These are phyloP conservation scores for Lachancea sp. DNA, from an alignment of 805 yeast species.

Conservation along the genomic window DNA sequence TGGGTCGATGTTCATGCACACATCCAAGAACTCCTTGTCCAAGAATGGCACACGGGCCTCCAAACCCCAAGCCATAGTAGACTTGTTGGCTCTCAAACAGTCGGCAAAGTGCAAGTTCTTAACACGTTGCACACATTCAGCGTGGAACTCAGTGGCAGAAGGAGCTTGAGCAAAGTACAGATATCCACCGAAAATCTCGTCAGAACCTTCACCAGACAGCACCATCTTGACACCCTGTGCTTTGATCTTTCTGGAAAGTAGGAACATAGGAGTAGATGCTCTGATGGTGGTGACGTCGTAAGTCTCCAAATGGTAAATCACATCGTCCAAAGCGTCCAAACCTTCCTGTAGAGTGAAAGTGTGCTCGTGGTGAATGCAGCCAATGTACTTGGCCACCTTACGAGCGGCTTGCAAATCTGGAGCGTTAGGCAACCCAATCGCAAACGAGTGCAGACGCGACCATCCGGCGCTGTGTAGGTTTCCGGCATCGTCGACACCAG, in stretches of 20 bases:
- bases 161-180: conserved; percentile 97
- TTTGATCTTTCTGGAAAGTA: conserved; percentile 91
- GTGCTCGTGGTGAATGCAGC: conserved; percentile 96
- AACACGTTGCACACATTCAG: conserved; percentile 91
- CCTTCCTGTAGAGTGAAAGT: conserved; percentile 97
- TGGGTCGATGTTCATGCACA: conserved; percentile 93
- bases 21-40: conserved; percentile 86
- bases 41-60: conserved; percentile 99
- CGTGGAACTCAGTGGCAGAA: conserved; percentile 84
- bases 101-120: conserved; percentile 96
- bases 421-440: conserved; percentile 94
- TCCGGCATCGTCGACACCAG: conserved; percentile 91
- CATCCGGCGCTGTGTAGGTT: conserved; percentile 71
- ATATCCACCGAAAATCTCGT: conserved; percentile 98
- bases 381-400: conserved; percentile 93
- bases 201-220: conserved; percentile 97
- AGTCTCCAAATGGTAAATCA: conserved; percentile 92
- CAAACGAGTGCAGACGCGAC: conserved; percentile 88
- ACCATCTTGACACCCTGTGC: conserved; percentile 99
- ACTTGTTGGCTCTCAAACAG: conserved; percentile 97
- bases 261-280: conserved; percentile 98
- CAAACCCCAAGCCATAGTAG: conserved; percentile 99
- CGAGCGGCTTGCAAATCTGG: conserved; percentile 96
- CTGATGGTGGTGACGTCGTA: conserved; percentile 98
- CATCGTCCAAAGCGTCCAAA: conserved; percentile 89